Percentiles rank a stretch among this genome's conserved stretches.
Evolutionary conservation across 345 rosid species (phyloP).

Genomic region (Ricinus communis): DNA sequence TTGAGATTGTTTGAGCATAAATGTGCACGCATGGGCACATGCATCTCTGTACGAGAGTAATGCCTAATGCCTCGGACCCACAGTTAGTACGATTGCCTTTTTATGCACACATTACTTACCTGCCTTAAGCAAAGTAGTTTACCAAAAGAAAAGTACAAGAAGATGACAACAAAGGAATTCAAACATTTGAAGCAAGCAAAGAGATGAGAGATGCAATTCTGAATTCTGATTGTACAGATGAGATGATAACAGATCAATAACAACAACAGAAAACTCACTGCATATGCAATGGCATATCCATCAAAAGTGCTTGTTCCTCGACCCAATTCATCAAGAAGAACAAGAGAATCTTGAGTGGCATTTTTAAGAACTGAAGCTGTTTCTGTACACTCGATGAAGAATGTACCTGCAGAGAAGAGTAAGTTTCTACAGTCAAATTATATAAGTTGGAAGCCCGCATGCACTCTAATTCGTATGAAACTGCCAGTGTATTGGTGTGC

Average conservation of each 20-base stretch:
- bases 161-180: neutral
- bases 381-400: slow-evolving; percentile 88
- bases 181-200: neutral
- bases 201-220: neutral
- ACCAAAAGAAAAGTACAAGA: neutral
- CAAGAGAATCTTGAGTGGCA: slow-evolving; percentile 89
- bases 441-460: neutral
- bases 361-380: slow-evolving; percentile 94
- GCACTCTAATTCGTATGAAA: neutral
- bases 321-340: slow-evolving; percentile 91
- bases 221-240: neutral
- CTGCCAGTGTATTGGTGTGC: neutral
- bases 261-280: slow-evolving; percentile 47
- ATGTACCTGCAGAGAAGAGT: slow-evolving; percentile 59
- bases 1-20: too few species aligned
- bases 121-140: neutral
- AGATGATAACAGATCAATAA: neutral
- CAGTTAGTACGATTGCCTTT: neutral
- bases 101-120: neutral
- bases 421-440: slow-evolving; percentile 15
- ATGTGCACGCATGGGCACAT: too few species aligned
- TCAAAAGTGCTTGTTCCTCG: slow-evolving; percentile 98
- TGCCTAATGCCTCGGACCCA: too few species aligned
- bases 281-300: slow-evolving; percentile 93
- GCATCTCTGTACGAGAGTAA: too few species aligned